Base-by-base conservation (phyloP, 1,139 yeast genomes). In the Pichia kudriavzevii region DNA sequence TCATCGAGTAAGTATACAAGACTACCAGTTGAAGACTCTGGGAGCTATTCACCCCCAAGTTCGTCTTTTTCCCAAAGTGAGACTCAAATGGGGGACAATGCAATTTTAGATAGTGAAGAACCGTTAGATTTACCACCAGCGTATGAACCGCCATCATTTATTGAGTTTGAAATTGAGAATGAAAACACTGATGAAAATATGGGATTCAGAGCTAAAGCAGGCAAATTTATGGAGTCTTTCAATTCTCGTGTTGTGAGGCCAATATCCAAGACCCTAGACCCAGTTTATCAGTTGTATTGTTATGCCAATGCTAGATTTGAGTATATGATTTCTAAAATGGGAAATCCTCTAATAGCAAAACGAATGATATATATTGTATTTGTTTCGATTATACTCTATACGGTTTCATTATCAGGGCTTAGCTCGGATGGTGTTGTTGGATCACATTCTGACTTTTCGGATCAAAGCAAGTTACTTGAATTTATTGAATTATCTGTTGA, bases 261-360 rank as follows among this genome's bases (percentile, higher is more conserved):
- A 1, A 69, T 79, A 4, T 59, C 70, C 21, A 66, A 62, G 34
- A 66, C 77, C 15, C 59, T 79, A 27, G 91, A 80, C 48, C 93
- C 94, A 0, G 68, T 82, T 9, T 78, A 75, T 29, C 79, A 75
- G 47, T 65, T 75, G 1, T 75, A 75, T 53, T 59, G 60, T 32
- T 65, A 57, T 36, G 41, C 70, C 24, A 61, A 61, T 38, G 49
- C 60, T 30, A 66, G 66, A 30, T 63, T 75, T 38, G 95, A 87
- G 47, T 59, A 61, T 27, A 58, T 67, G 26, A 60, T 88, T 18
- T 66, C 78, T 26, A 71, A 72, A 45, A 48, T 83, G 21, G 95
- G 96, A 8, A 87, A 88, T 53, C 96, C 96, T 1, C 61, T 88
- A 38, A 82, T 91, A 36, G 75, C 87, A 25, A 81, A 81, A 47